Percentiles rank a stretch among this genome's conserved stretches.
Evolutionary conservation across 768 basidiomycete species (phyloP).

Genomic region (Austroboletus festivus): DNA sequence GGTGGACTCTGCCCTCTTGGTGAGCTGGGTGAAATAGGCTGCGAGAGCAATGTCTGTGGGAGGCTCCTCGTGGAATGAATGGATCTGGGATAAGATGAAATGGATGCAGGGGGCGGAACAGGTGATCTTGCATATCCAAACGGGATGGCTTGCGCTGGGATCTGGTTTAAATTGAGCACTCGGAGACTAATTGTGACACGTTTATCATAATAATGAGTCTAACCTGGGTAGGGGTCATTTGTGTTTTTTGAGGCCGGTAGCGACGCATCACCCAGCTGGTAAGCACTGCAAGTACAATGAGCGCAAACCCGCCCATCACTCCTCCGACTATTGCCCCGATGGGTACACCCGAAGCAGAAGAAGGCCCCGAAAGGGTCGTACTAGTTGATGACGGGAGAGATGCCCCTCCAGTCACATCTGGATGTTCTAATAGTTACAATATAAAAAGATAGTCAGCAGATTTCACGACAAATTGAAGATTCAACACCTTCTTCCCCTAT

Average conservation of each 20-base stretch:
- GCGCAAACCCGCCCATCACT: conserved; percentile 15
- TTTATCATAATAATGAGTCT: not conserved
- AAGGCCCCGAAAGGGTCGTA: not conserved
- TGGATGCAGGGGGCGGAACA: not conserved
- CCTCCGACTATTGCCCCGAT: conserved; percentile 22
- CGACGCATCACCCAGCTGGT: conserved; percentile 9
- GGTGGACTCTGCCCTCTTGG: not conserved
- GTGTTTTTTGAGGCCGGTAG: conserved; percentile 5
- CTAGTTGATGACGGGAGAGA: conserved; percentile 8
- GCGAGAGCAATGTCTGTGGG: not conserved
- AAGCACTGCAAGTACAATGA: conserved; percentile 16
- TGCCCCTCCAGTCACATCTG: conserved; percentile 19
- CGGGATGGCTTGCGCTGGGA: not conserved
- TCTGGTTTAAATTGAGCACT: not conserved
- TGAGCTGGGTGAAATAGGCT: conserved; percentile 1
- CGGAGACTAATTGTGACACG: not conserved
- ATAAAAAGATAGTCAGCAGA: not conserved
- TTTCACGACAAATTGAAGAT: not conserved
- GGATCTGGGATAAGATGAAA: not conserved
- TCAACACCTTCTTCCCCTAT: conserved; percentile 10
- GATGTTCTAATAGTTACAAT: not conserved
- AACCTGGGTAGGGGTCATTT: not conserved
- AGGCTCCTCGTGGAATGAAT: conserved; percentile 13
- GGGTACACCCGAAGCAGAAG: conserved; percentile 8
- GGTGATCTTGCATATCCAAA: not conserved